These are phyloP conservation scores for Diaporthe aspalathi DNA, from an alignment of 2,329 filamentous ascomycete genomes.

Conservation along the genomic window DNA sequence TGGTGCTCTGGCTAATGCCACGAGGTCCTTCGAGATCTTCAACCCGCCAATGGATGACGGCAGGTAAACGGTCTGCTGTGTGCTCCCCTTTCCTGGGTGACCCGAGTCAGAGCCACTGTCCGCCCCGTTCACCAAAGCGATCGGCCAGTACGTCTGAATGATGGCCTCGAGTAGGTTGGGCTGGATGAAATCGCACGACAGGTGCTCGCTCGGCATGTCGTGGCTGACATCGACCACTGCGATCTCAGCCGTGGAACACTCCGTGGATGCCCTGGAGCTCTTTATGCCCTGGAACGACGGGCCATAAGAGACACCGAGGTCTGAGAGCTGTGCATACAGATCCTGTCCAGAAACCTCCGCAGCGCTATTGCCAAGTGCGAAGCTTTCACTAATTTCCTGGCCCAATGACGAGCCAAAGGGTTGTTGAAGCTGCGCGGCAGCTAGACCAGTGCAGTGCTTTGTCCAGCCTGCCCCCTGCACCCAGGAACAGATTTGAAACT, in stretches of 20 bases:
- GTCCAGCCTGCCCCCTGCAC: constrained; percentile 64
- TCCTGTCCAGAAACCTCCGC: not conserved
- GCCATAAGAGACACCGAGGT: constrained; percentile 62
- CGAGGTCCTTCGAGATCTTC: constrained; percentile 49
- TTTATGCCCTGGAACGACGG: constrained; percentile 62
- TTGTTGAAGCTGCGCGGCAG: constrained; percentile 43
- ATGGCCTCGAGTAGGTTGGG: constrained; percentile 55
- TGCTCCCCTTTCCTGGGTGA: too few species aligned
- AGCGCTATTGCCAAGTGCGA: not conserved
- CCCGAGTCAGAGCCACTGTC: constrained; percentile 45
- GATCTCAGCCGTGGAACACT: not conserved
- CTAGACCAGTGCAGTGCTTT: constrained; percentile 67
- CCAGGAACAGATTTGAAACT: constrained; percentile 68
- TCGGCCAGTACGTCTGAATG: constrained; percentile 56
- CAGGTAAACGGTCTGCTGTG: constrained; percentile 51
- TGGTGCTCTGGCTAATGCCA: constrained; percentile 43
- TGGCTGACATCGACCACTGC: constrained; percentile 51
- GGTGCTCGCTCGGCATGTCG: constrained; percentile 52
- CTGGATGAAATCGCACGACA: constrained; percentile 44
- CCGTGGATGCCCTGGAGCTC: constrained; percentile 52
- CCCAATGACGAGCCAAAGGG: not conserved
- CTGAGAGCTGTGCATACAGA: constrained; percentile 59
- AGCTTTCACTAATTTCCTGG: not conserved
- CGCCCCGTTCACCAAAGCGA: constrained; percentile 44
- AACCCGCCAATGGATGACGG: constrained; percentile 55